Percentiles rank a stretch among this genome's conserved stretches.
phyloP scores from a whole-genome alignment of 164 flowering plant species.

The Platanus orientalis region DNA sequence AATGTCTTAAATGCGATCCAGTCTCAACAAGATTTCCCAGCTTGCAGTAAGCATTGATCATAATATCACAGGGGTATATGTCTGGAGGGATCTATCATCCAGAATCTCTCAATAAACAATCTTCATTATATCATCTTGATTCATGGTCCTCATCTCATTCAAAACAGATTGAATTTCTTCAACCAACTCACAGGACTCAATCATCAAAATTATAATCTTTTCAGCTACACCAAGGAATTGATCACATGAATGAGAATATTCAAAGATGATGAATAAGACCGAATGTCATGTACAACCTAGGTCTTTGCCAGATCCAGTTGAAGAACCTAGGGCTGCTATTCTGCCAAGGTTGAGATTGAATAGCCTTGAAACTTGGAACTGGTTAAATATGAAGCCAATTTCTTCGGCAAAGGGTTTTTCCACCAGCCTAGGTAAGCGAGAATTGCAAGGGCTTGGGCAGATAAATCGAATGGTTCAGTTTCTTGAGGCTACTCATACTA shows the following conservation, averaged over 20 bases:
- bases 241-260: conserved; percentile 41
- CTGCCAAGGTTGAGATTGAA: conserved; percentile 41
- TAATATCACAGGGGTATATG: conserved; percentile 57
- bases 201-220: conserved; percentile 45
- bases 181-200: conserved; percentile 34
- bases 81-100: conserved; percentile 46
- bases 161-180: conserved; percentile 41
- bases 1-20: conserved; percentile 46
- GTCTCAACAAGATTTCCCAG: conserved; percentile 55
- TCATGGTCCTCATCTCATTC: conserved; percentile 35
- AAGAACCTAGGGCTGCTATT: conserved; percentile 56
- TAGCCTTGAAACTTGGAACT: conserved; percentile 42
- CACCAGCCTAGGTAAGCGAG: conserved; percentile 51
- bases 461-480: conserved; percentile 3
- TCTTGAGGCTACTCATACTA: too few relatives aligned
- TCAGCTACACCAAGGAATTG: conserved; percentile 34
- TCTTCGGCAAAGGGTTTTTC: conserved; percentile 45
- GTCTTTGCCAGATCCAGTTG: conserved; percentile 39
- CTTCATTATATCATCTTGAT: conserved; percentile 41
- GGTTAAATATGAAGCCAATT: conserved; percentile 38
- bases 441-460: conserved; percentile 33
- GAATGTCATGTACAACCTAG: conserved; percentile 45
- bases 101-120: conserved; percentile 49
- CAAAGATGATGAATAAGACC: conserved; percentile 38
- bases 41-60: conserved; percentile 73